Base-by-base conservation (phyloP, 495 filamentous ascomycete species). In the Melanomma pulvis-pyrius region DNA sequence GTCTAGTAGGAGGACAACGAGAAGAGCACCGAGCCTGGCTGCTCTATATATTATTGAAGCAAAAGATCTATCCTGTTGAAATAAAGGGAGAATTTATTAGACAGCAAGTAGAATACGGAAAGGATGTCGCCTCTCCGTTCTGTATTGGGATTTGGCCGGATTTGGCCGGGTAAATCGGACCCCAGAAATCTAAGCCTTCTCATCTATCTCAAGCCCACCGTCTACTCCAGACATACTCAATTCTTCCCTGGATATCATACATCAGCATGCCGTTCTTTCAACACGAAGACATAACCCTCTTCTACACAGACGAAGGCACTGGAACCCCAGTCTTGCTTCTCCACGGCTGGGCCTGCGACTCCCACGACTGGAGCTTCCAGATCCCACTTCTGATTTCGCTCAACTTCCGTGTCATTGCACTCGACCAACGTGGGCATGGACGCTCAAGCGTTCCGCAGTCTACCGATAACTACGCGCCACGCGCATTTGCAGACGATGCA, bases 321-420 rank as follows among this genome's bases (percentile, higher is more conserved):
- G 26, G 36, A 26, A 9, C 50, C 0, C 53, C 65, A 26, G 26
- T 69, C 22, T 26, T 69, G 34, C 59, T 69, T 59, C 15, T 63
- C 25, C 59, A 68, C 26, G 59, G 59, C 58, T 68, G 59, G 59
- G 28, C 65, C 51, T 52, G 51, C 60, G 60, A 69, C 47, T 58
- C 59, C 13, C 51, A 69, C 53, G 60, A 69, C 54, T 69, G 65
- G 65, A 46, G 29, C 32, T 58, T 28, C 44, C 65, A 69, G 59
- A 63, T 69, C 50, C 59, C 59, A 17, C 34, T 49, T 39, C 51
- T 65, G 29, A 21, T 61, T 21, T 30, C 29, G 25, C 51, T 48
- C 30, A 25, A 25, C 49, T 49, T 21, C 55, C 47, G 56, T 49
- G 67, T 70, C 52, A 65, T 65, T 39, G 56, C 67, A 6, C 47